Evolutionary conservation across 2,329 filamentous ascomycete genomes (phyloP).

Genomic region (Orbilia brochopaga): DNA sequence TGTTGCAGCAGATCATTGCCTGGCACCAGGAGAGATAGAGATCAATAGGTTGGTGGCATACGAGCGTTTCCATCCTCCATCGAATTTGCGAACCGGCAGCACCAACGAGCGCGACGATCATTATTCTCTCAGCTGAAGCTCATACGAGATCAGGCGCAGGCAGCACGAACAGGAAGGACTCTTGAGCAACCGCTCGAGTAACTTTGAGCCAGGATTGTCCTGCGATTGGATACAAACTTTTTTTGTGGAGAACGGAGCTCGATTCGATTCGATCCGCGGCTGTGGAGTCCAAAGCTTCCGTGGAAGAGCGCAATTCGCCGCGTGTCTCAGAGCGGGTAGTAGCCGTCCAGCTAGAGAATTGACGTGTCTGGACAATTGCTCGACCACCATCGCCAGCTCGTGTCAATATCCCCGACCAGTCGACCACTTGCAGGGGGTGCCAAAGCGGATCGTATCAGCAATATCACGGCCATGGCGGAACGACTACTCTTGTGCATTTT

Average conservation of each 20-base stretch:
- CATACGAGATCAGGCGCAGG: no score
- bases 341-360: slow-evolving; percentile 30
- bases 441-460: slow-evolving; percentile 25
- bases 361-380: slow-evolving; percentile 13
- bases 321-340: slow-evolving; percentile 46
- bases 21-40: no score
- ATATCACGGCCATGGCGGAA: slow-evolving; percentile 25
- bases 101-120: no score
- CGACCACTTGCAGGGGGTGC: slow-evolving; percentile 35
- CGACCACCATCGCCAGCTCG: slow-evolving; percentile 24
- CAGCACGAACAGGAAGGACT: neutral
- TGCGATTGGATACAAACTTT: neutral
- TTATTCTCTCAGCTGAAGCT: no score
- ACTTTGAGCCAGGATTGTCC: neutral
- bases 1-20: no score
- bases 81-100: no score
- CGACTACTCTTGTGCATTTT: slow-evolving; percentile 42
- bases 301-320: slow-evolving; percentile 25
- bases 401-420: slow-evolving; percentile 29
- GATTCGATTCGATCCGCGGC: no score
- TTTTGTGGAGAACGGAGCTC: neutral
- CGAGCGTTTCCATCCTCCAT: no score
- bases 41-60: no score
- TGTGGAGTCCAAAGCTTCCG: slow-evolving; percentile 3
- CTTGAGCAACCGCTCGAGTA: neutral